Evolutionary conservation across 495 filamentous ascomycete species (phyloP), one percentile per base, ranked within the genome.

Genomic region (Aspergillus hancockii): DNA sequence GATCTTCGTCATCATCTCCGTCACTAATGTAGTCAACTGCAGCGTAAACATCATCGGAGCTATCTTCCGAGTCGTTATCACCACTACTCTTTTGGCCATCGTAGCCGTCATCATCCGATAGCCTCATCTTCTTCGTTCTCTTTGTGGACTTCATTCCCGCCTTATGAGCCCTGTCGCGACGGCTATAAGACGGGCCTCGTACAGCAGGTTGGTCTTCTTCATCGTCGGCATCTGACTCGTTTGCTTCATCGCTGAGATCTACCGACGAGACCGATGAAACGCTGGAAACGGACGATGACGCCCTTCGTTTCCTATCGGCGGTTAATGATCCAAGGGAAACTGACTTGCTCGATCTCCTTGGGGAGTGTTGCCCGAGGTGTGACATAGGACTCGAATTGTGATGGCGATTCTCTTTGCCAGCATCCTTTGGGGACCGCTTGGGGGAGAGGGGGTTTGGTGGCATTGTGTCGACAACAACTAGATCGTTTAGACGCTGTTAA

Each of bases 1-100:
- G 81, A 63, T 91, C 88, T 70, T 91, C 88, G 52, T 90, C 88
- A 60, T 90, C 62, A 9, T 61, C 88, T 9, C 82, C 88, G 49
- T 92, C 90, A 55, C 83, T 88, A 59, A 95, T 88, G 38, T 90
- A 83, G 62, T 92, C 87, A 34, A 93, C 86, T 18, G 80, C 90
- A 14, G 87, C 87, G 68, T 93, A 91, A 38, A 83, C 81, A 65
- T 89, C 87, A 62, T 92, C 88, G 38, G 77, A 79, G 62, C 70
- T 73, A 13, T 77, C 74, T 31, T 73, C 70, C 13, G 69, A 65
- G 52, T 74, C 73, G 28, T 66, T 67, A 25, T 56, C 65, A 50
- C 71, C 66, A 53, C 75, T 77, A 53, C 70, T 68, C 22, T 65
- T 62, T 25, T 71, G 67, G 16, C 77, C 88, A 21, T 85, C 86